Evolutionary conservation across 2,329 filamentous ascomycete species (phyloP), one percentile per base, ranked within the genome.

Genomic region (Pseudonectria buxi): DNA sequence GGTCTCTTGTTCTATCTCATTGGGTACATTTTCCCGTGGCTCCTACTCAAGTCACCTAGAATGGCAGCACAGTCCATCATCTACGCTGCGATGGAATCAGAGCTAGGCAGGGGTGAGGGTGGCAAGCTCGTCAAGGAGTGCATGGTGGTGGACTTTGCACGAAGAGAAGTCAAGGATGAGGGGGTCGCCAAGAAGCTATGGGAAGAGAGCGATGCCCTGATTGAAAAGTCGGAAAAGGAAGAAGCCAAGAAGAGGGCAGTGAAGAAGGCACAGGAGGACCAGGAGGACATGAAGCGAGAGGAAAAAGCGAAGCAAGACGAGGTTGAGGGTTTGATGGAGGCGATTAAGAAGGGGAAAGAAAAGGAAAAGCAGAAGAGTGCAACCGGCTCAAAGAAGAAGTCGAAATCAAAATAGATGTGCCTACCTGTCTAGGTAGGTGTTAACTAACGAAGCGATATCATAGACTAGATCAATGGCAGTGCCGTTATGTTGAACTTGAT

Each of bases 61-160:
- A 81, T 85, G 63, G 92, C 86, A 3, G 86, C 90, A 1, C 89
- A 98, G 63, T 88, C 84, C 5, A 79, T 96, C 30, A 66, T 96
- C 7, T 82, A 81, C 47, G 89, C 89, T 1, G 80, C 81, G 2
- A 94, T 95, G 86, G 89, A 95, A 36, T 74, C 74, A 3, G 68
- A 72, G 3, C 76, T 88, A 33, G 78, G 74, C 4, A 71, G 80
- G 24, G 77, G 73, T 2, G 53, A 62, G 1, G 85, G 85, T 7
- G 85, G 82, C 0, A 81, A 74, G 54, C 57, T 94, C 32, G 72
- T 98, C 56, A 96, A 95, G 62, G 94, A 96, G 61, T 96, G 90
- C 57, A 78, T 76, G 48, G 76, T 86, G 54, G 72, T 89, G 13
- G 76, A 83, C 43, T 83, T 78, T 58, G 72, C 81, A 16, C 72